Base-by-base conservation (phyloP, 2,329 filamentous ascomycete genomes). In the Cercospora sojina region DNA sequence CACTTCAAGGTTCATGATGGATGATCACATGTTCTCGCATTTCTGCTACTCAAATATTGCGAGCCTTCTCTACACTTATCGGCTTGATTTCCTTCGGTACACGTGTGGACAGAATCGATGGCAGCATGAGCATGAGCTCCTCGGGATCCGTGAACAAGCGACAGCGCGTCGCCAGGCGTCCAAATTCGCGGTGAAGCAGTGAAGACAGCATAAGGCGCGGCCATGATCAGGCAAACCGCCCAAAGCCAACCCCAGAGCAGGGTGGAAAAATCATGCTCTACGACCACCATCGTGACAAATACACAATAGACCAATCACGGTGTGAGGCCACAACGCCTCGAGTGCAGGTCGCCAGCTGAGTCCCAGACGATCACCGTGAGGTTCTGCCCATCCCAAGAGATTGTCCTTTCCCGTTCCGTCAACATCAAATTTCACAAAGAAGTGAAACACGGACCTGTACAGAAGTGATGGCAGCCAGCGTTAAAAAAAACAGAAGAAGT, bases 1-100 rank as follows among this genome's bases (percentile, higher is more conserved):
- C 16, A n/a, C 0, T n/a, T n/a, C 13, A n/a, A 38, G 8, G 13
- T 3, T n/a, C 0, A 8, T n/a, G 0, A 8, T n/a, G 0, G 3
- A 1, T 1, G 35, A n/a, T 13, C 8, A n/a, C 6, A 3, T 1
- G 35, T n/a, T n/a, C 35, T 8, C 1, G 2, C 35, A 38, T 38
- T 1, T 38, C 16, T 38, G 16, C 35, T 38, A 3, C 35, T 38
- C 16, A 38, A 35, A 38, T 7, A 38, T 8, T n/a, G 35, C 35
- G n/a, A n/a, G 16, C 6, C 16, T 38, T n/a, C 16, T 38, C 35
- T 0, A 38, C 16, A 5, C n/a, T 38, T 6, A 38, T n/a, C 3
- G 35, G 35, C 35, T 38, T 38, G 16, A 38, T 38, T 8, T n/a
- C 16, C n/a, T 38, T 38, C 35, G 35, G 35, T n/a, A 38, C 8